Percentiles rank a stretch among this genome's conserved stretches.
These are phyloP conservation scores for Dentipellis fragilis DNA, from an alignment of 768 basidiomycete species.

Conservation along the genomic window DNA sequence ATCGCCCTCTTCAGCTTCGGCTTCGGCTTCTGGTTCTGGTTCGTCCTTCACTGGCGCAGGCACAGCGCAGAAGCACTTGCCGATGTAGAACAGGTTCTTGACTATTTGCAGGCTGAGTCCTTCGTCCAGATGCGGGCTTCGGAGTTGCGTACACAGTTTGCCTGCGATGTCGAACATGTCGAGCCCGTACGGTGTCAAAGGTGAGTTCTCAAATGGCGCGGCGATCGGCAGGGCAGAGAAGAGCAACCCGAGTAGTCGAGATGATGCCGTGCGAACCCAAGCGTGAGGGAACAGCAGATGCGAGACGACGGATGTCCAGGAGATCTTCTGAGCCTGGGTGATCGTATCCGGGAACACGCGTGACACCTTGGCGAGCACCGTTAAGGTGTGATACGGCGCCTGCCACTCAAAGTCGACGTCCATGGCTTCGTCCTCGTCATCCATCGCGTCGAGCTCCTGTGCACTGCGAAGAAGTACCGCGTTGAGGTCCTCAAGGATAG, in stretches of 20 bases:
- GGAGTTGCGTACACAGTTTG: constrained; percentile 69
- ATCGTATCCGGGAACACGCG: constrained; percentile 43
- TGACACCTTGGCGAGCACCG: constrained; percentile 52
- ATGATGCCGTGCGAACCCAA: constrained; percentile 83
- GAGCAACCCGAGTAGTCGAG: constrained; percentile 62
- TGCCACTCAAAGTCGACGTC: constrained; percentile 69
- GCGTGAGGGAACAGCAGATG: constrained; percentile 86
- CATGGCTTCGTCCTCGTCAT: constrained; percentile 35
- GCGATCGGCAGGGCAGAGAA: constrained; percentile 45
- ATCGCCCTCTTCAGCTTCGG: constrained; percentile 22
- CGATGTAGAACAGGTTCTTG: constrained; percentile 90
- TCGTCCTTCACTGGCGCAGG: constrained; percentile 17
- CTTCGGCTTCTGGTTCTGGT: constrained; percentile 14
- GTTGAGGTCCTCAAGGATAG: constrained; percentile 49
- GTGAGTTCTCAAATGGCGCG: constrained; percentile 18
- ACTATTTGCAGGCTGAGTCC: constrained; percentile 72
- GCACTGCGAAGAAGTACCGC: constrained; percentile 36
- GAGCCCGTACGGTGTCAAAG: constrained; percentile 27
- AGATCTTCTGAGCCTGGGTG: constrained; percentile 33
- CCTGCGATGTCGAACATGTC: constrained; percentile 56
- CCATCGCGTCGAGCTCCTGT: constrained; percentile 29
- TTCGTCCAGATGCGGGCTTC: constrained; percentile 70
- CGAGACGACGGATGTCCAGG: constrained; percentile 52
- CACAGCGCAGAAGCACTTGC: constrained; percentile 63
- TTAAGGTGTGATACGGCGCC: constrained; percentile 70